A percentile compares a stretch with the other conserved stretches of the same genome.
Conservation (phyloP, 2,329 filamentous ascomycete species). For the Podosphaera fusca region DNA sequence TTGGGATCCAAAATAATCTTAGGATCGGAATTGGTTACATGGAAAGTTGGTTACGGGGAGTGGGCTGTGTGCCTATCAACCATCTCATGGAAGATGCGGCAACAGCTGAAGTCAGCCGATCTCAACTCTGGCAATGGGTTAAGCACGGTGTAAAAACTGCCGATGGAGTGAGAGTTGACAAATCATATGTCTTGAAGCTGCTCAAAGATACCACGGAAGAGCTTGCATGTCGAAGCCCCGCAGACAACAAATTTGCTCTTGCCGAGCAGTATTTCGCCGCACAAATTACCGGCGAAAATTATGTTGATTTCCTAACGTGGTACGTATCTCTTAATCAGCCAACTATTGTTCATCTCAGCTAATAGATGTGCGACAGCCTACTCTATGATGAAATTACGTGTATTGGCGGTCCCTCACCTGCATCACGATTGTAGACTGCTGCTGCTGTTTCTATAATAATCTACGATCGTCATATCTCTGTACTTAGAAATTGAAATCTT, state of each 20-base stretch:
- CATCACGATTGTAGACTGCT: constrained; percentile 13
- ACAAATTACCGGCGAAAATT: constrained; percentile 92
- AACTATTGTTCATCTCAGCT: neutral
- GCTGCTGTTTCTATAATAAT: too few relatives aligned
- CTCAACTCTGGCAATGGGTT: constrained; percentile 93
- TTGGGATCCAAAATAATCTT: constrained; percentile 89
- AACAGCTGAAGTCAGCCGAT: constrained; percentile 84
- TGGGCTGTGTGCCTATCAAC: constrained; percentile 95
- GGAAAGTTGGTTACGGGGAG: constrained; percentile 90
- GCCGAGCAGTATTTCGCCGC: constrained; percentile 80
- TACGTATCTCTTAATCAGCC: constrained; percentile 24
- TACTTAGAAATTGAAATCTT: too few relatives aligned
- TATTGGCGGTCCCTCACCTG: constrained; percentile 25
- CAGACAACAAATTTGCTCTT: constrained; percentile 78
- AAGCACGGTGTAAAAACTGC: constrained; percentile 50
- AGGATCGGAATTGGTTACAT: constrained; percentile 94
- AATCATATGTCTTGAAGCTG: constrained; percentile 68
- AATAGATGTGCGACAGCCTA: constrained; percentile 26
- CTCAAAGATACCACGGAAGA: constrained; percentile 67
- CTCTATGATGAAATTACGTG: constrained; percentile 75
- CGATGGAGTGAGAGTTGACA: constrained; percentile 82
- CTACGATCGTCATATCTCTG: too few relatives aligned
- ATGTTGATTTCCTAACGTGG: constrained; percentile 84
- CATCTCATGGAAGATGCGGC: constrained; percentile 97
- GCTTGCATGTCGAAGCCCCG: constrained; percentile 48